Percentiles rank a stretch among this genome's conserved stretches.
These are phyloP conservation scores for Xylaria sp. DNA, from an alignment of 2,329 filamentous ascomycete genomes.

Conservation along the genomic window DNA sequence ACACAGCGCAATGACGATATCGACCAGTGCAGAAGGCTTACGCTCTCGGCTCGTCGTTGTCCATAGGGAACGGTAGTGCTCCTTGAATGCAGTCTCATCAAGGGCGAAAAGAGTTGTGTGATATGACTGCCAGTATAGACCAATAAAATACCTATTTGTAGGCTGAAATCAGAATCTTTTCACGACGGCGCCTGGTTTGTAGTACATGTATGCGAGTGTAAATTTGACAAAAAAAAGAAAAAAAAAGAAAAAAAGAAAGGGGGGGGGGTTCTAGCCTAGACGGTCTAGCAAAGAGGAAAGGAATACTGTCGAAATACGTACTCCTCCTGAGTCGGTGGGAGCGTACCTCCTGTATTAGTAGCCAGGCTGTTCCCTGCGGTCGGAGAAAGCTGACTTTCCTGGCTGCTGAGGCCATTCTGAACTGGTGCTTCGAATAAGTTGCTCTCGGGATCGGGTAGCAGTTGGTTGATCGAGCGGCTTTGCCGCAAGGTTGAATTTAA, in stretches of 20 bases:
- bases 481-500: conserved; percentile 49
- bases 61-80: conserved; percentile 58
- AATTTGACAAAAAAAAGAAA: background rate
- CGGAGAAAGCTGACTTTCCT: background rate
- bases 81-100: conserved; percentile 56
- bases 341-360: conserved; percentile 37
- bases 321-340: conserved; percentile 57
- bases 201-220: background rate
- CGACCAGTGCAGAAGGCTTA: conserved; percentile 60
- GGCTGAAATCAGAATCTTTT: background rate
- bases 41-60: conserved; percentile 43
- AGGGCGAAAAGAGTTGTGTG: conserved; percentile 56
- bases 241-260: background rate
- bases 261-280: background rate
- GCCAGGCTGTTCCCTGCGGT: background rate
- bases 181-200: background rate
- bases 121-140: conserved; percentile 60
- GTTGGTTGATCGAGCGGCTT: conserved; percentile 42
- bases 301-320: conserved; percentile 37
- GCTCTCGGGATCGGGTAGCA: conserved; percentile 45
- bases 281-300: too few relatives aligned
- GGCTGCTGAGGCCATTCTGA: conserved; percentile 11
- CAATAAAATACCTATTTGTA: conserved; percentile 49
- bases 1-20: conserved; percentile 62
- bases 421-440: conserved; percentile 32